Evolutionary conservation across 2,329 filamentous ascomycete genomes (phyloP), one percentile per base, ranked within the genome.

Genomic region (Pseudogymnoascus sp.): DNA sequence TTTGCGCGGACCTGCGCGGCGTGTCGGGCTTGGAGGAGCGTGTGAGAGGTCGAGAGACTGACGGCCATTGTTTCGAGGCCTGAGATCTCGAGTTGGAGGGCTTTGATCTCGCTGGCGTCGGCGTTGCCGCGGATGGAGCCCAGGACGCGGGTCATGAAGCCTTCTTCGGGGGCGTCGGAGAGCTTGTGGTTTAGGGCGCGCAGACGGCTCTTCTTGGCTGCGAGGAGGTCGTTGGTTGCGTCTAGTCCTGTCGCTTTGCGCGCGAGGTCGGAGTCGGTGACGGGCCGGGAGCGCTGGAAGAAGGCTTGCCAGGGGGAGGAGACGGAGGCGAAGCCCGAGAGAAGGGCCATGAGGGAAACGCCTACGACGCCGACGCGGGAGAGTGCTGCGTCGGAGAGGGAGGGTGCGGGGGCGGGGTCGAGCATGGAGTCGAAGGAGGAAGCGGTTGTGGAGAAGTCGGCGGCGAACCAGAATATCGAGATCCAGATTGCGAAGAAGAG

Each of bases 291-390:
- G 38, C 81, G 82, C 30, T 85, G 84, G 22, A 85, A 82, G 73
- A 95, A 90, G 0, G 84, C 90, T 70, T 95, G 88, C 90, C 91
- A 96, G 1, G 91, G 85, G 1, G 89, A 88, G 22, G 89, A 92
- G 35, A 95, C 88, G n/a, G 90, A 90, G 5, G 91, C 91, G 68
- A 95, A 96, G 0, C 91, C 91, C 6, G 90, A 90, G n/a, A 96
- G 77, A 12, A 92, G 80, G 14, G 90, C 91, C 90, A 96, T 95
- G 60, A 94, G 75, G 57, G 88, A 86, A 61, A 94, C 91, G 3
- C 91, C 91, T 64, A 95, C 90, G 39, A 96, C 87, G 11, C 90
- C 91, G 25, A 96, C 85, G 47, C 91, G 75, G 71, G 86, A 83
- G 36, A 87, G 75, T 65, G 83, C 86, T 7, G 80, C 83, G 33